Evolutionary conservation across 352 stramenopile genomes (phyloP).

Genomic region (Phytopythium helicoides): DNA sequence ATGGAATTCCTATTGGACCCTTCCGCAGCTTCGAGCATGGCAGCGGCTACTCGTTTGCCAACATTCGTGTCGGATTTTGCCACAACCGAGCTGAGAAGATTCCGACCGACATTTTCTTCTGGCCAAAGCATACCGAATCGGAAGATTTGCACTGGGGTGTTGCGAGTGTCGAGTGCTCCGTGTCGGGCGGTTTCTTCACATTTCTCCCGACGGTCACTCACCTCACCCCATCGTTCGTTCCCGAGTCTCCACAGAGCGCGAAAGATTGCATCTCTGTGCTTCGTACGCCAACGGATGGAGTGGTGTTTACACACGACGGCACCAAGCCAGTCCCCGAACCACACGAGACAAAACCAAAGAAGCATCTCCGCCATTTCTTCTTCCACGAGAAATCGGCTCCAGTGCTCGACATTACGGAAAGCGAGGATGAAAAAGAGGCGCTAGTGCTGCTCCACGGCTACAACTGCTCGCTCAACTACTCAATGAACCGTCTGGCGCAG

Average conservation of each 20-base stretch:
- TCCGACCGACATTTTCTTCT: conserved; percentile 41
- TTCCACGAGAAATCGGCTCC: conserved; percentile 31
- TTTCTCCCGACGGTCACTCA: conserved; percentile 60
- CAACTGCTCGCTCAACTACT: conserved; percentile 70
- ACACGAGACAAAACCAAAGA: conserved; percentile 8
- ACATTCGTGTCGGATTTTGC: conserved; percentile 71
- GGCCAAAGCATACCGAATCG: conserved; percentile 39
- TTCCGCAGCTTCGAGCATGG: conserved; percentile 75
- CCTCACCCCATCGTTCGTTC: conserved; percentile 36
- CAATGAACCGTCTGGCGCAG: conserved; percentile 54
- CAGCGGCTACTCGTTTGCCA: conserved; percentile 72
- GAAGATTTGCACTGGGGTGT: conserved; percentile 65
- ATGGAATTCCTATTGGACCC: conserved; percentile 69
- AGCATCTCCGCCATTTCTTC: conserved; percentile 21
- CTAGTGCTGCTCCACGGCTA: conserved; percentile 68
- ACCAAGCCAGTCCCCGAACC: conserved; percentile 7
- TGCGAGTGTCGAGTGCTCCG: conserved; percentile 73
- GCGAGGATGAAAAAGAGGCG: conserved; percentile 43
- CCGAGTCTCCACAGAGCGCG: conserved; percentile 32
- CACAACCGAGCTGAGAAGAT: conserved; percentile 39
- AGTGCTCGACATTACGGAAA: conserved; percentile 19
- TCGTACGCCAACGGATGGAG: conserved; percentile 41
- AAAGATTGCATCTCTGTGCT: conserved; percentile 36
- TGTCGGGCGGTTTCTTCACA: conserved; percentile 70
- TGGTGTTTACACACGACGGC: conserved; percentile 40